phyloP scores from a whole-genome alignment of 192 early-diverging fungal species.

The Backusella sp. region DNA sequence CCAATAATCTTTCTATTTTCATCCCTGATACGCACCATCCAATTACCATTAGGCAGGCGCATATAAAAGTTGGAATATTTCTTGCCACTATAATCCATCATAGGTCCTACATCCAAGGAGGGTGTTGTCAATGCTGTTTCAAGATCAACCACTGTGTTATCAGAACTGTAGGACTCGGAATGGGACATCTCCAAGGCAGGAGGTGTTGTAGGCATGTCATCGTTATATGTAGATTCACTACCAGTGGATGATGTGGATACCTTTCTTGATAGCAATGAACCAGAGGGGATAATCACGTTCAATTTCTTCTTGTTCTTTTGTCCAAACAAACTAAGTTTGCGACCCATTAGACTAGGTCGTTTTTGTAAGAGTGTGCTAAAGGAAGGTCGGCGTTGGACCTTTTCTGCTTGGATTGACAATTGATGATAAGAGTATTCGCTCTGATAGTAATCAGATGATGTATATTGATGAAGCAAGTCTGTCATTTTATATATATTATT shows the following conservation, averaged over 20 bases:
- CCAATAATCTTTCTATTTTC: constrained; percentile 32
- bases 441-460: not conserved
- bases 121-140: constrained; percentile 3
- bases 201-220: not conserved
- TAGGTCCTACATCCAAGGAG: not conserved
- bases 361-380: constrained; percentile 9
- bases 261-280: not conserved
- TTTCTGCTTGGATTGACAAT: not conserved
- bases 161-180: not conserved
- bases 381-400: not conserved
- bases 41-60: constrained; percentile 35
- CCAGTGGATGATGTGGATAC: not conserved
- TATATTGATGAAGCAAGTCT: not conserved
- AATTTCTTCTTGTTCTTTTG: constrained; percentile 1
- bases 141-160: not conserved
- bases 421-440: not conserved
- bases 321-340: not conserved
- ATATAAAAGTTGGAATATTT: constrained; percentile 40
- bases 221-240: not conserved
- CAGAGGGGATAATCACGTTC: not conserved
- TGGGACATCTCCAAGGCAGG: not conserved
- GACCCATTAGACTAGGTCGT: constrained; percentile 10
- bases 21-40: constrained; percentile 31
- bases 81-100: constrained; percentile 11
- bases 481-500: constrained; percentile 10